These are phyloP conservation scores for Emericellopsis cladophorae DNA, from an alignment of 2,329 filamentous ascomycete species.

Conservation along the genomic window DNA sequence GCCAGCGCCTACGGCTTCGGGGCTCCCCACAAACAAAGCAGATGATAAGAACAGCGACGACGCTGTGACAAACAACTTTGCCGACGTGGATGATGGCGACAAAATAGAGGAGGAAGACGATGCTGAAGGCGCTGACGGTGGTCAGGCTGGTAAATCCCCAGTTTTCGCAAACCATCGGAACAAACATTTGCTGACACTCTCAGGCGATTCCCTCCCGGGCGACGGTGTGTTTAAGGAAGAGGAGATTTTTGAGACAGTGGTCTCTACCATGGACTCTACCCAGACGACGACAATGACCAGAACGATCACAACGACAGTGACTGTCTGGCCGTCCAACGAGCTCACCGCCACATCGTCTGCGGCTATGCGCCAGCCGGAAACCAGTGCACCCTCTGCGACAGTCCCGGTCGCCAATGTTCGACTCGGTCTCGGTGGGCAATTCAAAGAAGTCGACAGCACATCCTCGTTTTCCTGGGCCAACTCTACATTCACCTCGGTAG, in stretches of 20 bases:
- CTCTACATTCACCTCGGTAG: no score
- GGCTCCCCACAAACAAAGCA: no score
- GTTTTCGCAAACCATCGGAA: neutral
- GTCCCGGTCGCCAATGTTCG: neutral
- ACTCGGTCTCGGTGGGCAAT: no score
- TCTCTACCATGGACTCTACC: neutral
- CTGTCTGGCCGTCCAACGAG: neutral
- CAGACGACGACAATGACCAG: conserved; percentile 1
- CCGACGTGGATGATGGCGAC: neutral
- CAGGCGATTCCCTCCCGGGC: neutral
- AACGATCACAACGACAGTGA: conserved; percentile 1
- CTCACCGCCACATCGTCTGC: neutral
- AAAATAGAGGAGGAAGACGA: neutral
- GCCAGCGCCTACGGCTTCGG: no score
- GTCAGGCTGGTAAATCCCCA: neutral
- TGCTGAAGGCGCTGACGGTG: neutral
- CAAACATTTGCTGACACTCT: neutral
- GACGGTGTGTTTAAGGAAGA: conserved; percentile 1
- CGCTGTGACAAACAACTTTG: neutral
- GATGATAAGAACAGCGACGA: no score
- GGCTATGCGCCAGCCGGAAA: neutral
- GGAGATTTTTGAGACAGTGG: neutral
- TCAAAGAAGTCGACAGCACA: neutral
- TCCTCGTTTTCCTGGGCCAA: neutral
- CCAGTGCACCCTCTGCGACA: neutral